phyloP scores from a whole-genome alignment of 371 early-diverging fungal genomes.

The Mortierella sp. region DNA sequence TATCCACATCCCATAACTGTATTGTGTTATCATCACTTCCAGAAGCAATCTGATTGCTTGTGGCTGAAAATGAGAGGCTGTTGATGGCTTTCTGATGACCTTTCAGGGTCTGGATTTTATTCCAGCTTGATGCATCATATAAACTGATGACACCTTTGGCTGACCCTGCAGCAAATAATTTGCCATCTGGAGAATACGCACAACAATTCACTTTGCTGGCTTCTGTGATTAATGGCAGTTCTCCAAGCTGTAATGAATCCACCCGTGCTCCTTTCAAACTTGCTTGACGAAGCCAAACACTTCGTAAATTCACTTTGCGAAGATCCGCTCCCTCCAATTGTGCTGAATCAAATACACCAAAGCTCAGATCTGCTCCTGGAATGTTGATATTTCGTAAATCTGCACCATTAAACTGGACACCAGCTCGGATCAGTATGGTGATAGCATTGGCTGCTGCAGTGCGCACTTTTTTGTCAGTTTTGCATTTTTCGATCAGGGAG shows the following conservation, averaged over 20 bases:
- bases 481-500: background rate
- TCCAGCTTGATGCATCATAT: background rate
- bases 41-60: slow-evolving; percentile 1
- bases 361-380: slow-evolving; percentile 19
- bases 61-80: slow-evolving; percentile 1
- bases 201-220: background rate
- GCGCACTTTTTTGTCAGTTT: background rate
- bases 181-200: slow-evolving; percentile 13
- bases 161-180: background rate
- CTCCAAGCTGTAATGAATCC: slow-evolving; percentile 13
- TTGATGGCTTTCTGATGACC: background rate
- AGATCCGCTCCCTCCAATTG: slow-evolving; percentile 14
- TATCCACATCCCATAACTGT: slow-evolving; percentile 10
- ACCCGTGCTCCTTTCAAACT: slow-evolving; percentile 2
- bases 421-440: slow-evolving; percentile 14
- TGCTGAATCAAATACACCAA: slow-evolving; percentile 1
- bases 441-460: slow-evolving; percentile 16
- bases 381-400: slow-evolving; percentile 9
- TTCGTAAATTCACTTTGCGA: background rate
- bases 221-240: slow-evolving; percentile 5
- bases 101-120: background rate
- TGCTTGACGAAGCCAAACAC: background rate
- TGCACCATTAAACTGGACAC: slow-evolving; percentile 5
- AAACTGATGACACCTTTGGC: background rate
- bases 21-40: background rate